These are phyloP conservation scores for Exophiala phaeomuriformis DNA, from an alignment of 2,329 filamentous ascomycete species.

Conservation along the genomic window DNA sequence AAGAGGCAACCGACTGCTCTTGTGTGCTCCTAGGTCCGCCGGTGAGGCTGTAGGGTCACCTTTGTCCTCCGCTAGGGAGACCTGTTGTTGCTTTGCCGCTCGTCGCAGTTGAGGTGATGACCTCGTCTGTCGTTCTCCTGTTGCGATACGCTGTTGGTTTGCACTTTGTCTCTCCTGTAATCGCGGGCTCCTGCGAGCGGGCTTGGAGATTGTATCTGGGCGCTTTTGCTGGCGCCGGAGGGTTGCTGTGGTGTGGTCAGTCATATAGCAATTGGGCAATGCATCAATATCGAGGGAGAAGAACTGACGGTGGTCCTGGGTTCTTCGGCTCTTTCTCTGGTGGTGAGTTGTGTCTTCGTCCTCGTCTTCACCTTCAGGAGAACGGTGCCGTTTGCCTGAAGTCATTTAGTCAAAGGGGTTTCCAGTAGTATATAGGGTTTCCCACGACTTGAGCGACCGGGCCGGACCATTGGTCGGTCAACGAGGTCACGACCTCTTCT, in stretches of 20 bases:
- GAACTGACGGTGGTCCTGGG: no score
- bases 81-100: conserved; percentile 1
- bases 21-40: neutral
- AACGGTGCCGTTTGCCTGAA: neutral
- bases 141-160: conserved; percentile 6
- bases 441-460: neutral
- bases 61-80: conserved; percentile 4
- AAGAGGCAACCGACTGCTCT: conserved; percentile 5
- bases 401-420: neutral
- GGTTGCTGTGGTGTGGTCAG: no score
- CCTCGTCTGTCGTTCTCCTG: no score
- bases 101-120: no score
- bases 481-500: neutral
- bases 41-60: conserved; percentile 1
- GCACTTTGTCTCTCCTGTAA: conserved; percentile 6
- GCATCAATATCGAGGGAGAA: no score
- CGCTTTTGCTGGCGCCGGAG: no score
- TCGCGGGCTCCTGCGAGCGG: conserved; percentile 2
- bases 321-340: no score
- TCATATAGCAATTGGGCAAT: no score
- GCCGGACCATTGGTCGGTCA: neutral
- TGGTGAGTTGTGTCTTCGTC: no score
- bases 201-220: neutral
- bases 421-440: neutral
- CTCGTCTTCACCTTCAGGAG: neutral